Base-by-base conservation (phyloP, 192 early-diverging fungal species). In the Backusella parvicylindrica region DNA sequence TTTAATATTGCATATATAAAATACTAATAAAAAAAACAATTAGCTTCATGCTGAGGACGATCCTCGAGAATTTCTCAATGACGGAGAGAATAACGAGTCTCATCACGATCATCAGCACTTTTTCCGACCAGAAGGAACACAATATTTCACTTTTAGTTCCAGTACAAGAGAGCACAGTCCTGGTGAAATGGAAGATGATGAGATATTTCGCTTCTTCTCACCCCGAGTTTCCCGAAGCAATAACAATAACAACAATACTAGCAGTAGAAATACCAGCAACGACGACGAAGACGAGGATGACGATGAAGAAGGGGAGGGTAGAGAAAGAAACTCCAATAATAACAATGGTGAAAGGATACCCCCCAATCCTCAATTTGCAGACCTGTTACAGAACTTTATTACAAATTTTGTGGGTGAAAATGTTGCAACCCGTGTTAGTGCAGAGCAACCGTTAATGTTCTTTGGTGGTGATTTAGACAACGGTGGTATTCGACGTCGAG, bases 21-120 rank as follows among this genome's bases (percentile, higher is more conserved):
- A 60, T 60, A 28, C 30, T 12, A 68, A 13, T 3, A 37, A 68
- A 31, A 33, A 31, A 33, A 0, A 32, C 15, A 28, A 32, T 21
- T 18, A 70, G 68, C 68, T 70, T 47, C 68, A 70, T 5, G 26
- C 68, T 6, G 60, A 60, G 40, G 72, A 73, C 30, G 72, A 73
- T 37, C 72, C 72, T 40, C 74, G 74, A 68, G 64, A 41, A 15
- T 67, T 75, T 30, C 65, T 75, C 9, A 38, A 66, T 28, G 49
- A 67, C 6, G 23, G n/a, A 23, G 64, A 67, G 28, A 35, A 50
- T 35, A 43, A 50, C n/a, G 23, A 63, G 0, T 8, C 13, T 23
- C 21, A 67, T n/a, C 18, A 75, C 7, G 16, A 23, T 33, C 21
- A 47, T 33, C 28, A 35, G 23, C 11, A 31, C 30, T 63, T 26